Evolutionary conservation across 2,329 filamentous ascomycete genomes (phyloP), one percentile per base, ranked within the genome.

Genomic region (Celoporthe dispersa): DNA sequence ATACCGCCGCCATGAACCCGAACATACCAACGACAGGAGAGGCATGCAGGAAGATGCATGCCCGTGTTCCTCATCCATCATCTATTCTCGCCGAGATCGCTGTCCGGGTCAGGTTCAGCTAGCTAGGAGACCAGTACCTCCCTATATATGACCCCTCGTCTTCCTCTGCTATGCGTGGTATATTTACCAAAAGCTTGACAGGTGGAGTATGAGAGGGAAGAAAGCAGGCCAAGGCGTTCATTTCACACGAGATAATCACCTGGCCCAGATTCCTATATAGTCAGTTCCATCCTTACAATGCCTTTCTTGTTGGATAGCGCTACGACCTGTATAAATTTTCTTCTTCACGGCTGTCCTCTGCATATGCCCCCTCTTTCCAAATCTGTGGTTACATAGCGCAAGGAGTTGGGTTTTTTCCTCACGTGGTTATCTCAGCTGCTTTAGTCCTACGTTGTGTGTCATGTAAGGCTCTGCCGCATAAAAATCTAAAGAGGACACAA

Each of bases 1-100:
- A 66, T n/a, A 31, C 31, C 75, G 81, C 41, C 39, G 60, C n/a
- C 48, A 66, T 60, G 31, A 61, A 44, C 19, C 48, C 37, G 16
- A 33, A 25, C 14, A 48, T 28, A 60, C 3, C 39, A 41, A 16
- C 8, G 5, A 57, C 28, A 16, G 14, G 44, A 48, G 44, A 48
- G 19, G 19, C 28, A 61, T 61, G 28, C 55, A 9, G 41, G 35
- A 68, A 48, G 16, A 57, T 31, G 11, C 12, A 66, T 41, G 28
- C 37, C 11, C 14, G 14, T 57, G 35, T 62, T 19, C 31, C 53
- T 39, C 8, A 7, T 39, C 14, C 41, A 67, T 12, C 14, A 39
- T 37, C 22, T 67, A 31, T 53, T 22, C 41, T 60, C 37, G 66
- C 57, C 37, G 33, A 37, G 31, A 37, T 53, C 41, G 62, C 19